Percentiles rank a stretch among this genome's conserved stretches.
Evolutionary conservation across 2,329 filamentous ascomycete species (phyloP).

Genomic region (Calonectria pseudoreteaudii): DNA sequence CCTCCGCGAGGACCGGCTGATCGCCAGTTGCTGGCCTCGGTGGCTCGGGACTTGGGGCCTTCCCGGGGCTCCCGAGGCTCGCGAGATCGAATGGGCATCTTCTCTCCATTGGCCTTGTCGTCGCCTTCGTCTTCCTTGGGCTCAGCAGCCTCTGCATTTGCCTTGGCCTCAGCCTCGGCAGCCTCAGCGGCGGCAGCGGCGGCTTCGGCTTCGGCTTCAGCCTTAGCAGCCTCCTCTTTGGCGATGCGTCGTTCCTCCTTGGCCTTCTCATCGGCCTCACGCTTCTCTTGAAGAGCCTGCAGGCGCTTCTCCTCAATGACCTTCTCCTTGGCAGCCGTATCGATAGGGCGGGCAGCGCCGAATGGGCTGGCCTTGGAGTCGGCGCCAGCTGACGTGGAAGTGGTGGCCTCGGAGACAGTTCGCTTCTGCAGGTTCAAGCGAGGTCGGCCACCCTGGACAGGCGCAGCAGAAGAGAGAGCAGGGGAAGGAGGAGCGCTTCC

Average conservation of each 20-base stretch:
- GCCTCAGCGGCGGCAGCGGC: slow-evolving; percentile 51
- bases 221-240: slow-evolving; percentile 67
- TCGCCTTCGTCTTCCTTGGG: slow-evolving; percentile 42
- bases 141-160: slow-evolving; percentile 26
- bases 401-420: slow-evolving; percentile 81
- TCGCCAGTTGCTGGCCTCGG: slow-evolving; percentile 72
- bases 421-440: slow-evolving; percentile 91
- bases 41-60: slow-evolving; percentile 64
- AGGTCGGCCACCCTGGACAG: slow-evolving; percentile 73
- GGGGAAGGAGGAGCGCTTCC: slow-evolving; percentile 82
- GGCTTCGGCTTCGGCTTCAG: slow-evolving; percentile 53
- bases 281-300: slow-evolving; percentile 81
- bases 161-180: slow-evolving; percentile 37
- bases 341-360: slow-evolving; percentile 91
- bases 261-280: slow-evolving; percentile 86
- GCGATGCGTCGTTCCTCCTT: slow-evolving; percentile 78
- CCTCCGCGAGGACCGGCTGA: slow-evolving; percentile 61
- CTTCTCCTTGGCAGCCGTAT: slow-evolving; percentile 89
- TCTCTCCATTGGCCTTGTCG: slow-evolving; percentile 56
- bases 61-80: slow-evolving; percentile 23
- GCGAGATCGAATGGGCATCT: slow-evolving; percentile 52
- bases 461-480: slow-evolving; percentile 64
- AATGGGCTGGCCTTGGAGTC: slow-evolving; percentile 93
- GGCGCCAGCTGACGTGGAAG: slow-evolving; percentile 62
- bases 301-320: slow-evolving; percentile 91